phyloP scores from a whole-genome alignment of 805 yeast species.

The Candida manassasensis region DNA sequence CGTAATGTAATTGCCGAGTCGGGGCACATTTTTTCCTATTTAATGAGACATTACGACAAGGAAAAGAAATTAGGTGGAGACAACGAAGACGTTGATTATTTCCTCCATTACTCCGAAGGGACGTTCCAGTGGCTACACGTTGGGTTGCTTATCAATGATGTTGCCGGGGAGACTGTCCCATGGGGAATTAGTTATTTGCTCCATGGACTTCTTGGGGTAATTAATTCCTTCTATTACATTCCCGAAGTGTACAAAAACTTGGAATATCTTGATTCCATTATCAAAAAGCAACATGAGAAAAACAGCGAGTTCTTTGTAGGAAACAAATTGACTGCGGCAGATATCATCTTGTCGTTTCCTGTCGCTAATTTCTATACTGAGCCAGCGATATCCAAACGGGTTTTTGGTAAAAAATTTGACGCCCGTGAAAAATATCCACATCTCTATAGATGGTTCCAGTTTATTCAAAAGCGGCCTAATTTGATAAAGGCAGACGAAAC shows the following conservation, averaged over 20 bases:
- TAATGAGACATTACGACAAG: conserved; percentile 47
- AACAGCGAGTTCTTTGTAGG: conserved; percentile 34
- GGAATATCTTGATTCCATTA: conserved; percentile 24
- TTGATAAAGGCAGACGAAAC: conserved; percentile 13
- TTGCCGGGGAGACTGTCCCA: conserved; percentile 26
- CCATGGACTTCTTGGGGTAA: conserved; percentile 14
- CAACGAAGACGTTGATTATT: conserved; percentile 44
- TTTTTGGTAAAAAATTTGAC: conserved; percentile 10
- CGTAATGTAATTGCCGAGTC: conserved; percentile 46
- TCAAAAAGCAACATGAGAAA: conserved; percentile 20
- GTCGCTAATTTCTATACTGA: conserved; percentile 27
- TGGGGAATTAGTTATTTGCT: conserved; percentile 21
- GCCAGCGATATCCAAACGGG: conserved; percentile 15
- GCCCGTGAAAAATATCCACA: conserved; percentile 16
- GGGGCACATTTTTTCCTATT: conserved; percentile 52
- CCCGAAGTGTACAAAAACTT: conserved; percentile 21
- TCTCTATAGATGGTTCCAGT: conserved; percentile 20
- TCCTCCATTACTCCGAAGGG: conserved; percentile 57
- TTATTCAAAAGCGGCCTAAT: conserved; percentile 11
- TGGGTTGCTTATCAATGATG: conserved; percentile 22
- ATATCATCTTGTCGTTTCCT: conserved; percentile 33
- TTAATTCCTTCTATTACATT: conserved; percentile 22
- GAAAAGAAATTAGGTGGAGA: conserved; percentile 32
- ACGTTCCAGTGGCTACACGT: conserved; percentile 49
- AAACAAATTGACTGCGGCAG: conserved; percentile 31